Evolutionary conservation across 352 stramenopile genomes (phyloP), one percentile per base, ranked within the genome.

Genomic region (Pythium aristosporum): DNA sequence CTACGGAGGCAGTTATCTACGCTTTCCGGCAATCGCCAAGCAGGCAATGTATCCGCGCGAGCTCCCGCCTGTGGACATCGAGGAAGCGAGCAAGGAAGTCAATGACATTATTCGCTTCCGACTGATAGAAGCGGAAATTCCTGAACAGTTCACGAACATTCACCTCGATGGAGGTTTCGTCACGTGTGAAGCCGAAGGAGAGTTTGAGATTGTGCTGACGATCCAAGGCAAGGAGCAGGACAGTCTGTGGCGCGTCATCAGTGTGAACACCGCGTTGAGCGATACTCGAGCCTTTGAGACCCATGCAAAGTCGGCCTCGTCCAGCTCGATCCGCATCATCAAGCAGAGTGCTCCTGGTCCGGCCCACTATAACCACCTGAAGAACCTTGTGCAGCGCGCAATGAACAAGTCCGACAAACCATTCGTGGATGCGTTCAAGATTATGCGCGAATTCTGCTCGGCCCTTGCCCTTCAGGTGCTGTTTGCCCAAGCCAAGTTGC

Each of bases 381-480:
- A 88, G 61, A 91, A 93, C 54, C 71, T 95, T 30, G 82, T 95
- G 49, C 86, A 95, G 56, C 84, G 81, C 32, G 72, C 77, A n/a
- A 92, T 95, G 79, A 93, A 93, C 70, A 87, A 91, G 62, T 90
- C 86, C n/a, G 71, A 82, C 11, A 80, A 70, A 43, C 86, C 86
- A 9, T 91, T 95, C 23, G 75, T 92, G 23, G 82, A 89, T 57
- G 86, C 86, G 13, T 91, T 91, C 57, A 74, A 77, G 50, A 79
- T 95, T 51, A 91, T 95, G 85, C 76, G 81, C 21, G 82, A 93
- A 61, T 95, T 95, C 57, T 92, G 84, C 53, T 92, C 82, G 34
- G 87, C 80, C 15, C 61, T 95, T 0, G 82, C 84, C 25, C 65
- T 95, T 37, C 82, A 92, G 65, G 89, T 95, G 65, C 55, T 94